Percentiles rank a stretch among this genome's conserved stretches.
Conservation (phyloP, 306 rosid genomes). For the Quercus aquifolioides region DNA sequence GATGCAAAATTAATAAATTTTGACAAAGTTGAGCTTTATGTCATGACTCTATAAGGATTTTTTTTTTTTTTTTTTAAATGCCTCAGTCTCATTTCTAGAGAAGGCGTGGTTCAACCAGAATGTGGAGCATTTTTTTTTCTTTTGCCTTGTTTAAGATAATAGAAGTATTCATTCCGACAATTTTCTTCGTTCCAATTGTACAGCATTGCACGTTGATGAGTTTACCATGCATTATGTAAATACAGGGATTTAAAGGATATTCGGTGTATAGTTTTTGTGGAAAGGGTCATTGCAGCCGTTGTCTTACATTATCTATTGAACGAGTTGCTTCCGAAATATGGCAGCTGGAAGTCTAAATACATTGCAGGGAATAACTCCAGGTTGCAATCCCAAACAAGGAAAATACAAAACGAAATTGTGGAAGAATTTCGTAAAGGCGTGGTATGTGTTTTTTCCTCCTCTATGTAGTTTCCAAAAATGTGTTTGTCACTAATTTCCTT, state of each 20-base stretch:
- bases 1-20: not conserved
- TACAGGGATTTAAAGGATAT: slow-evolving; percentile 53
- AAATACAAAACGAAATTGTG: slow-evolving; percentile 65
- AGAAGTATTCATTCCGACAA: not conserved
- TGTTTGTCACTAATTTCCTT: not conserved
- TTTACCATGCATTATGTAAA: slow-evolving; percentile 1
- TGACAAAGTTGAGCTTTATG: not conserved
- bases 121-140: not conserved
- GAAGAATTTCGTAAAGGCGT: slow-evolving; percentile 71
- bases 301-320: slow-evolving; percentile 52
- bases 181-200: not conserved
- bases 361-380: slow-evolving; percentile 56
- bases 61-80: not conserved
- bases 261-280: slow-evolving; percentile 83
- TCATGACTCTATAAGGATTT: not conserved
- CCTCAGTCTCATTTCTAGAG: not conserved
- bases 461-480: not conserved
- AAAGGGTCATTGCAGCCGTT: slow-evolving; percentile 73
- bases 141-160: not conserved
- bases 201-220: slow-evolving; percentile 8
- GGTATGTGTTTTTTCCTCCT: slow-evolving; percentile 41
- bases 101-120: not conserved
- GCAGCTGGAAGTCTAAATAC: slow-evolving; percentile 68
- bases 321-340: slow-evolving; percentile 56
- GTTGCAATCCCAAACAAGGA: slow-evolving; percentile 57